These are phyloP conservation scores for Schrenkiella parvula DNA, from an alignment of 345 rosid species.

Conservation along the genomic window DNA sequence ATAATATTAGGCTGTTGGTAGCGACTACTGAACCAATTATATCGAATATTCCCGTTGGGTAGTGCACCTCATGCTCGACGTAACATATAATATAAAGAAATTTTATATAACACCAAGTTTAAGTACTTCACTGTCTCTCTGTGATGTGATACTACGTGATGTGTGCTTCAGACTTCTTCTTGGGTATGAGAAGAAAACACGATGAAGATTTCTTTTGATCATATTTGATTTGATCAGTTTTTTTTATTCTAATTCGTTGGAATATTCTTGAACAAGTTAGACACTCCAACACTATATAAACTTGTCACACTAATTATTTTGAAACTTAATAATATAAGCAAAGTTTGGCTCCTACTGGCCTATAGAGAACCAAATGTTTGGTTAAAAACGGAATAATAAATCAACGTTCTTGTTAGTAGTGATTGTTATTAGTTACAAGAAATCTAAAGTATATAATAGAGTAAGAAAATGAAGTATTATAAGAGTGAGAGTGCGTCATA, in stretches of 20 bases:
- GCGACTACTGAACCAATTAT: conserved; percentile 14
- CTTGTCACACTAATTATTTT: not conserved
- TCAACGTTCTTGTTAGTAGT: not conserved
- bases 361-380: conserved; percentile 1
- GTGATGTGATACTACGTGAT: conserved; percentile 1
- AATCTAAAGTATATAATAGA: not conserved
- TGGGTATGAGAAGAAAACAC: conserved; percentile 17
- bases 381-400: not conserved
- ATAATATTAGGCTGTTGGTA: conserved; percentile 25
- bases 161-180: not conserved
- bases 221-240: not conserved
- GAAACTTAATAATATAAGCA: not conserved
- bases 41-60: conserved; percentile 32
- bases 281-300: not conserved
- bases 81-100: not conserved
- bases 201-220: conserved; percentile 10
- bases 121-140: not conserved
- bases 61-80: conserved; percentile 32
- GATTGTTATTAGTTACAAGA: conserved; percentile 7
- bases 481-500: conserved; percentile 12
- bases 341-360: not conserved
- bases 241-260: not conserved
- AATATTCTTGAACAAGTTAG: conserved; percentile 6
- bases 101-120: not conserved
- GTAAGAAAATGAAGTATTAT: not conserved